Base-by-base conservation (phyloP, 306 rosid genomes). In the Carpinus viminea region DNA sequence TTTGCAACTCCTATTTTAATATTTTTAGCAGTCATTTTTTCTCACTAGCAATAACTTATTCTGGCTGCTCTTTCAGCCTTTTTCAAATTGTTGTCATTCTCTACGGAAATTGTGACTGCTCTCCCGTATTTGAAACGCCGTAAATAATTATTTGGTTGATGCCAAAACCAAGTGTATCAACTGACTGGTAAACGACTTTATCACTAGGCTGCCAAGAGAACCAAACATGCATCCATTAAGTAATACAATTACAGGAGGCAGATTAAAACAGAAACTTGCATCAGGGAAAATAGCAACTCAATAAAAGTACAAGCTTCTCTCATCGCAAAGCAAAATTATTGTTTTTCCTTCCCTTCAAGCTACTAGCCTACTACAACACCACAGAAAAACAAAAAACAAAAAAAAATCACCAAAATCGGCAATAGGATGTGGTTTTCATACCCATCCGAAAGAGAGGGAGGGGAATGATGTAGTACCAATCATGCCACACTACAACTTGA, bases 401-500 rank as follows among this genome's bases (percentile, higher is more conserved):
- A 31, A 31, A 1, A 43, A 72, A 74, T 59, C 73, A 74, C 43
- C 89, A 91, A 91, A 87, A 77, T 55, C 72, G 85, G 84, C 86
- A 66, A 70, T 1, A 65, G 20, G 68, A 84, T 57, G 43, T 5
- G 34, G 74, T 70, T 46, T 26, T 68, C 53, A 82, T 76, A 74
- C 82, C 82, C 87, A 79, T 53, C 75, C 66, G 55, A 47, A 31
- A 73, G 43, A 28, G 7, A 71, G 64, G 21, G 38, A 45, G 17
- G 50, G 56, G 17, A 10, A n/a, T 52, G 15, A 60, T 65, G 46
- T 15, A n/a, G 17, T 13, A 46, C 43, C 51, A 74, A 72, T 26
- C 15, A 72, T 68, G 9, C 47, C 74, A 50, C 76, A 54, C 86
- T 91, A 96, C 92, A 93, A 79, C 91, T 96, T 90, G 56, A 96